Evolutionary conservation across 176 grass and related monocot species (phyloP).

Genomic region (Zizania latifolia): DNA sequence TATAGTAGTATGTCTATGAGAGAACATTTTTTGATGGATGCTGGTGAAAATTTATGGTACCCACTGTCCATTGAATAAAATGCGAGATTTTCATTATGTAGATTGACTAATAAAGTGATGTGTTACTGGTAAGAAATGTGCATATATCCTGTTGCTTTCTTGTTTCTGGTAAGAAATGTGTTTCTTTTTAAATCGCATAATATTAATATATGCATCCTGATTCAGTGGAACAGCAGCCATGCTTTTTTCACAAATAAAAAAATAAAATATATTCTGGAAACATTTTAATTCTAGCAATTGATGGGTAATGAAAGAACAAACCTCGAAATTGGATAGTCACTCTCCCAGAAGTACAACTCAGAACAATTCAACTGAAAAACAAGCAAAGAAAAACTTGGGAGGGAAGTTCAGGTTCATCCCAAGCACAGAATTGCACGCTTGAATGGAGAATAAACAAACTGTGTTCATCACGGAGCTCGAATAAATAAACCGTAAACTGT

Average conservation of each 20-base stretch:
- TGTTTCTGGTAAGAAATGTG: no score
- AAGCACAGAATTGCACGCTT: background rate
- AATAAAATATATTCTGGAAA: background rate
- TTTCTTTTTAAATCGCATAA: no score
- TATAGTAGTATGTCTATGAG: conserved; percentile 9
- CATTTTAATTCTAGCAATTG: background rate
- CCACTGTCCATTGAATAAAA: conserved; percentile 12
- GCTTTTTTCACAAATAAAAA: background rate
- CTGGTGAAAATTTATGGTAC: conserved; percentile 16
- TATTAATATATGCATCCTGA: background rate
- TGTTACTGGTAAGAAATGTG: background rate
- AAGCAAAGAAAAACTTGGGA: background rate
- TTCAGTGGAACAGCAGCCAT: background rate
- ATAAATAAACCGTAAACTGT: no score
- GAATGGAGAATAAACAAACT: background rate
- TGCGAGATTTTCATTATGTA: background rate
- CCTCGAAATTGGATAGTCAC: background rate
- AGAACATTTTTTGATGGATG: conserved; percentile 30
- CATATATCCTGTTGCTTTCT: background rate
- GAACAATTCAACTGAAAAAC: background rate
- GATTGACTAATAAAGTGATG: background rate
- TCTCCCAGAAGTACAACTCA: background rate
- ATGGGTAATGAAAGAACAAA: background rate
- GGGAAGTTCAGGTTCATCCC: background rate
- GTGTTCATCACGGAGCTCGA: no score